Percentiles rank a stretch among this genome's conserved stretches.
Conservation (phyloP, 306 rosid genomes). For the Casuarina equisetifolia region DNA sequence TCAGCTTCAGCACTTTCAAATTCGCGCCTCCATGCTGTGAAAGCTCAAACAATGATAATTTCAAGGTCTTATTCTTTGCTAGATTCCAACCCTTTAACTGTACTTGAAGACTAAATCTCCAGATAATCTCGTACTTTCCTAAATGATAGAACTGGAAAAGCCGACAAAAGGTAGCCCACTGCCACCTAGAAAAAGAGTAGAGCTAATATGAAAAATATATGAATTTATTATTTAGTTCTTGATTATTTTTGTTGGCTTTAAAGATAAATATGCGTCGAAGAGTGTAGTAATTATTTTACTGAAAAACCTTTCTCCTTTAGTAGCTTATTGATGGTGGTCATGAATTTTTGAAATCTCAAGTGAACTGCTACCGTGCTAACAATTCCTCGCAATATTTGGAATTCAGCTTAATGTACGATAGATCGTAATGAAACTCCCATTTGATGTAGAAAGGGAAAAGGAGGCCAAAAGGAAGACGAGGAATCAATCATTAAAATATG, state of each 20-base stretch:
- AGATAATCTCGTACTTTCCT: not conserved
- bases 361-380: not conserved
- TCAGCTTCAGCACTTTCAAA: conserved; percentile 66
- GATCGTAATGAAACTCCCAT: not conserved
- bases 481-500: not conserved
- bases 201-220: not conserved
- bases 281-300: not conserved
- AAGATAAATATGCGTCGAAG: not conserved
- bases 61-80: conserved; percentile 54
- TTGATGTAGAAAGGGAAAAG: not conserved
- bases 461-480: not conserved
- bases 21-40: conserved; percentile 76
- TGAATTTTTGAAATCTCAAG: not conserved
- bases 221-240: not conserved
- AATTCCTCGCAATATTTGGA: not conserved
- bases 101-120: conserved; percentile 1
- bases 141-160: not conserved
- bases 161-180: not conserved
- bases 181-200: not conserved
- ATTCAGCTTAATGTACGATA: not conserved
- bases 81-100: conserved; percentile 4
- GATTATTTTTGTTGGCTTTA: not conserved
- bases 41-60: conserved; percentile 75
- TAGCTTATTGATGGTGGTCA: not conserved
- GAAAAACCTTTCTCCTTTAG: not conserved